phyloP scores from a whole-genome alignment of 495 filamentous ascomycete species.

The Parmelia sp. region DNA sequence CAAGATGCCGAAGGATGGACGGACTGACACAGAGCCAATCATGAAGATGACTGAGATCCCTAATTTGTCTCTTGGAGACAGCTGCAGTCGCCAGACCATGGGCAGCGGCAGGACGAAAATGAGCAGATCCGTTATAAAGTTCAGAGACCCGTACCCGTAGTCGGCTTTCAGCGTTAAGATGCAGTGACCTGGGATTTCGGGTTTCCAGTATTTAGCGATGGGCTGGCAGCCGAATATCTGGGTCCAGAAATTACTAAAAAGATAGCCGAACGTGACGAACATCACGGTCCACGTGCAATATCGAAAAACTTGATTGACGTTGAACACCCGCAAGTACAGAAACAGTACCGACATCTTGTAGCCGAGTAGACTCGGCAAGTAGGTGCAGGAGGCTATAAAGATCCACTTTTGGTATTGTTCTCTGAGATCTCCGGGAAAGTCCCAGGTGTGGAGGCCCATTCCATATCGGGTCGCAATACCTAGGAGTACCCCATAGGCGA shows the following conservation, averaged over 20 bases:
- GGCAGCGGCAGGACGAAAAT: conserved; percentile 37
- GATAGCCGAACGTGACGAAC: conserved; percentile 38
- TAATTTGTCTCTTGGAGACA: conserved; percentile 36
- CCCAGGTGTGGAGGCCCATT: conserved; percentile 15
- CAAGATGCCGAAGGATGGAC: neutral
- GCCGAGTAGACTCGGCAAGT: conserved; percentile 32
- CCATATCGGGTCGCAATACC: conserved; percentile 15
- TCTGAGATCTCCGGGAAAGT: conserved; percentile 2
- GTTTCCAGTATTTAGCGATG: conserved; percentile 29
- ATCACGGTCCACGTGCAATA: conserved; percentile 36
- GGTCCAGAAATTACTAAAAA: conserved; percentile 36
- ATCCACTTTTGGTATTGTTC: conserved; percentile 30
- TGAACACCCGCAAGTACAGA: conserved; percentile 37
- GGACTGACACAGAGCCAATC: conserved; percentile 29
- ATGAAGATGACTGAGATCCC: conserved; percentile 41
- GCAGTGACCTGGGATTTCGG: conserved; percentile 32
- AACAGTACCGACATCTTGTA: conserved; percentile 38
- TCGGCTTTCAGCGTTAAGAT: conserved; percentile 34
- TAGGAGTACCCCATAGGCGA: conserved; percentile 27
- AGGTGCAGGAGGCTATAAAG: conserved; percentile 35
- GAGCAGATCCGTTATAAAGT: conserved; percentile 35
- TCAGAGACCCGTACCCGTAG: conserved; percentile 31
- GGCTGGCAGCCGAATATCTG: conserved; percentile 38
- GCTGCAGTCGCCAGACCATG: conserved; percentile 35
- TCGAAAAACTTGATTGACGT: conserved; percentile 32